A percentile compares a stretch with the other conserved stretches of the same genome.
These are phyloP conservation scores for Pseudocercospora fijiensis DNA, from an alignment of 2,329 filamentous ascomycete species.

Conservation along the genomic window DNA sequence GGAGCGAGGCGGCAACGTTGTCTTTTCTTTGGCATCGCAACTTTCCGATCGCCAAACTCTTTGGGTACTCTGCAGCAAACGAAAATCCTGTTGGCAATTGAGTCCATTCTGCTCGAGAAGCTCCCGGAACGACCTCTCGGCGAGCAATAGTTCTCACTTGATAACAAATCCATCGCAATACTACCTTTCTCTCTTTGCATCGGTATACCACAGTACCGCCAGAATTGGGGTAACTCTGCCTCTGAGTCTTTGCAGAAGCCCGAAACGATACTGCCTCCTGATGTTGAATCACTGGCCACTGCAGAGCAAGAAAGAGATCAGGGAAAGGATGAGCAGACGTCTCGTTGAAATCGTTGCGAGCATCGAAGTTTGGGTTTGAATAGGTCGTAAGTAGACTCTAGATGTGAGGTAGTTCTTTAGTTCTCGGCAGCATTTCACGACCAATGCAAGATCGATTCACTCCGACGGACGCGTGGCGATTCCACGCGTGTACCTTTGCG, in stretches of 20 bases:
- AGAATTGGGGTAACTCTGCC: conserved; percentile 40
- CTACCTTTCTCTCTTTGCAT: conserved; percentile 15
- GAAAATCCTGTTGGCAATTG: conserved; percentile 20
- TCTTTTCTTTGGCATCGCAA: conserved; percentile 14
- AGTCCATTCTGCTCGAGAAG: conserved; percentile 24
- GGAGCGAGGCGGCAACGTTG: conserved; percentile 24
- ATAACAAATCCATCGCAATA: conserved; percentile 1
- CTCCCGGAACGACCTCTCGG: conserved; percentile 16
- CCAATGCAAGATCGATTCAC: background rate
- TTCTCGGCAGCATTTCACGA: background rate
- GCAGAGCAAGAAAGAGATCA: conserved; percentile 9
- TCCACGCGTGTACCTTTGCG: too few relatives aligned
- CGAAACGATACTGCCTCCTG: conserved; percentile 10
- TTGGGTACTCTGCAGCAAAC: conserved; percentile 14
- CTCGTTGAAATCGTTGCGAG: background rate
- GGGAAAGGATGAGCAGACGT: conserved; percentile 17
- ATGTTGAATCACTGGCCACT: conserved; percentile 11
- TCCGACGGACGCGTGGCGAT: background rate
- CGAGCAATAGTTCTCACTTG: conserved; percentile 21
- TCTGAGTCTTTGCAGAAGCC: conserved; percentile 17
- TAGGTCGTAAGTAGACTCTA: too few relatives aligned
- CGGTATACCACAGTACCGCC: conserved; percentile 42
- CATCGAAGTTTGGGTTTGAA: background rate
- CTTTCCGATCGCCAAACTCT: conserved; percentile 20
- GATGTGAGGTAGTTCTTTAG: background rate